Evolutionary conservation across 164 flowering plant genomes (phyloP).

Genomic region (Berberis thunbergii): DNA sequence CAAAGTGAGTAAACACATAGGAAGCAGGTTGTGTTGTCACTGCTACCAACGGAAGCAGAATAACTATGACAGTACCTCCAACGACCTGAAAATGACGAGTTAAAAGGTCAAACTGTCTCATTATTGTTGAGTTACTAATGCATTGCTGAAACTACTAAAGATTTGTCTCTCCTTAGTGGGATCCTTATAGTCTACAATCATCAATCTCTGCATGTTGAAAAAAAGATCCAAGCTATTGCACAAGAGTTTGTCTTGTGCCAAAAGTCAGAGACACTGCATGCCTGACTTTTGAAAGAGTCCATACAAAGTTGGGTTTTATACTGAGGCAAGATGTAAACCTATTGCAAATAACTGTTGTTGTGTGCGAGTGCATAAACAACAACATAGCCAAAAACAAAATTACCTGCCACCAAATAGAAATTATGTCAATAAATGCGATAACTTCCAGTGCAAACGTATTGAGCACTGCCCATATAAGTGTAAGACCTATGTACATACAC

Average conservation of each 20-base stretch:
- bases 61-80: constrained; percentile 46
- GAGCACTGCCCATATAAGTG: constrained; percentile 63
- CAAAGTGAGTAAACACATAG: constrained; percentile 48
- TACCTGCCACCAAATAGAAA: constrained; percentile 88
- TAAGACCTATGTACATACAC: constrained; percentile 56
- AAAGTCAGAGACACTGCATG: no score
- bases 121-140: no score
- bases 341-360: not conserved
- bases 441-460: constrained; percentile 67
- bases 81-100: constrained; percentile 22
- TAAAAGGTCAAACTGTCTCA: no score
- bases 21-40: constrained; percentile 48
- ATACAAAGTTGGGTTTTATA: no score
- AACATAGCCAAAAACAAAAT: not conserved
- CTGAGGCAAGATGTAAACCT: no score
- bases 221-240: no score
- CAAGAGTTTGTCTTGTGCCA: no score
- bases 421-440: constrained; percentile 54
- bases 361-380: not conserved
- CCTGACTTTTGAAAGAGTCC: no score
- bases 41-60: constrained; percentile 62
- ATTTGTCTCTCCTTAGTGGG: no score
- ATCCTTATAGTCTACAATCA: no score
- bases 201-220: no score
- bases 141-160: no score